These are phyloP conservation scores for Cajanus cajan DNA, from an alignment of 306 rosid genomes.

Conservation along the genomic window DNA sequence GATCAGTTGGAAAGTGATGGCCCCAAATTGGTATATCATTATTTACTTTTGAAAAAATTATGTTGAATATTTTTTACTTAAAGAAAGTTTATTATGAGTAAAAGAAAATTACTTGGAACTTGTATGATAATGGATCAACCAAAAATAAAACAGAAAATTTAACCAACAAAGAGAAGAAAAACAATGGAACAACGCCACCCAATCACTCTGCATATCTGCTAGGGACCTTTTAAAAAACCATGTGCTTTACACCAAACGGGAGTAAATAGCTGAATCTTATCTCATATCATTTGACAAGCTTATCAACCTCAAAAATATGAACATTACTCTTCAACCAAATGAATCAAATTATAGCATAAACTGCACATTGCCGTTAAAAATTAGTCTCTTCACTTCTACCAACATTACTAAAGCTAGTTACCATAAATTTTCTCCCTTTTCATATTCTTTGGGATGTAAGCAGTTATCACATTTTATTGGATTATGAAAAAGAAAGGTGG, in stretches of 20 bases:
- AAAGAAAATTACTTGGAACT: slow-evolving; percentile 14
- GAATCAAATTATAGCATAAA: not conserved
- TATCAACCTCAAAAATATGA: not conserved
- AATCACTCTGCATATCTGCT: slow-evolving; percentile 12
- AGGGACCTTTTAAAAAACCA: not conserved
- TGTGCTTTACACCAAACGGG: slow-evolving; percentile 1
- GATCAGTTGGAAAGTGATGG: slow-evolving; percentile 67
- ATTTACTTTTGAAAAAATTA: slow-evolving; percentile 17
- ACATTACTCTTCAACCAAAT: not conserved
- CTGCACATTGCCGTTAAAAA: slow-evolving; percentile 6
- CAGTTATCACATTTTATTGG: not conserved
- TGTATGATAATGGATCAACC: slow-evolving; percentile 4
- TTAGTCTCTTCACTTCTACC: not conserved
- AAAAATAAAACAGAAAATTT: not conserved
- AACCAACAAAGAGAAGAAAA: not conserved
- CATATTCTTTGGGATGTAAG: not conserved
- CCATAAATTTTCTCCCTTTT: not conserved
- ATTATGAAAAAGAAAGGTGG: not conserved
- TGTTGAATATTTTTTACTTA: not conserved
- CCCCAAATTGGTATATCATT: slow-evolving; percentile 68
- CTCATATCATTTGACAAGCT: not conserved
- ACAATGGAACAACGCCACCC: not conserved
- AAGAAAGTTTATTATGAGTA: not conserved
- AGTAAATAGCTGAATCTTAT: slow-evolving; percentile 8
- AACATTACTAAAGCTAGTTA: not conserved